These are phyloP conservation scores for Solanum hybrid DNA, from an alignment of 305 asterid genomes.

Conservation along the genomic window DNA sequence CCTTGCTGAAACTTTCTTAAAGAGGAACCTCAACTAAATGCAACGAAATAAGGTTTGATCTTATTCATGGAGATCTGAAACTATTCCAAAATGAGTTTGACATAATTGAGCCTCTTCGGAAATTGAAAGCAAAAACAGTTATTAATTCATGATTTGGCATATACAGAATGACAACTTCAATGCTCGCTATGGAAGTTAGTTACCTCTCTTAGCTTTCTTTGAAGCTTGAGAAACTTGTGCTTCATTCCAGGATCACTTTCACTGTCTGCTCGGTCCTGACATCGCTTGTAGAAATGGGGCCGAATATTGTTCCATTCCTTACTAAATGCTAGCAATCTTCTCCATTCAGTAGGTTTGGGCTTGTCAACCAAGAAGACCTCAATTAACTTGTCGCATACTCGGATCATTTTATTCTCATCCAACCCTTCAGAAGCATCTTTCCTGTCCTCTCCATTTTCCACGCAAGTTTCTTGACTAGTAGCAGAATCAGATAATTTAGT, in stretches of 20 bases:
- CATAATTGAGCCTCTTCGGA: neutral
- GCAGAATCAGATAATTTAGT: slow-evolving; percentile 18
- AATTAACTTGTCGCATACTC: slow-evolving; percentile 73
- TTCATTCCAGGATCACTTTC: slow-evolving; percentile 73
- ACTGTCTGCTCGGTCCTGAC: slow-evolving; percentile 60
- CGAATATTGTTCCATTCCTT: slow-evolving; percentile 70
- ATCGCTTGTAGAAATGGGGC: slow-evolving; percentile 68
- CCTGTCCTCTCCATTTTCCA: slow-evolving; percentile 15
- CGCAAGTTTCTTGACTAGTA: slow-evolving; percentile 11
- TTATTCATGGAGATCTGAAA: neutral
- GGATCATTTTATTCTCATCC: slow-evolving; percentile 54
- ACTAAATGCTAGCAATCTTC: slow-evolving; percentile 75
- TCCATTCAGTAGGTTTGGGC: slow-evolving; percentile 86
- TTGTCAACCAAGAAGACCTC: slow-evolving; percentile 84
- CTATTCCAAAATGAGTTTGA: neutral
- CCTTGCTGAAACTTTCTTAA: neutral
- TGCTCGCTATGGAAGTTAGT: neutral
- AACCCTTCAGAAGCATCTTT: slow-evolving; percentile 23
- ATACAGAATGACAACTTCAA: neutral
- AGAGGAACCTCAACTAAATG: neutral
- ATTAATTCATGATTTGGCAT: neutral
- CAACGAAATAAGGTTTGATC: neutral
- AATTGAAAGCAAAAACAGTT: neutral
- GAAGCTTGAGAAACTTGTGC: slow-evolving; percentile 66
- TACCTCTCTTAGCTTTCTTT: slow-evolving; percentile 92